These are phyloP conservation scores for Apiospora sp. DNA, from an alignment of 2,329 filamentous ascomycete species.

Conservation along the genomic window DNA sequence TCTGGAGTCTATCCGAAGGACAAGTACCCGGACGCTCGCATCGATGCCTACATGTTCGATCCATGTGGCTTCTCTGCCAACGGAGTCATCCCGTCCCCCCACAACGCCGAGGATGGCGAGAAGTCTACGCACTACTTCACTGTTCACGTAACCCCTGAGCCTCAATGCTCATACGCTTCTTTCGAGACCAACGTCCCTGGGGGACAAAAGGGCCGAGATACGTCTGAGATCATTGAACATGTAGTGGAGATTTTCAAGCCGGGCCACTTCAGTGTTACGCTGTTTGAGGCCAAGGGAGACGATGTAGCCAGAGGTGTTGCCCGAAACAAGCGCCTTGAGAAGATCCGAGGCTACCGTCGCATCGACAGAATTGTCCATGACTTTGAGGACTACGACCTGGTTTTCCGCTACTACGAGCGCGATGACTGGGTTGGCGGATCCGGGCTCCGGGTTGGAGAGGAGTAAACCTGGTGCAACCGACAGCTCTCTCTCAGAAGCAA, in stretches of 20 bases:
- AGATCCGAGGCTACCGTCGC: slow-evolving; percentile 84
- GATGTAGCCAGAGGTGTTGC: slow-evolving; percentile 38
- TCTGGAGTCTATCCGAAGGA: slow-evolving; percentile 86
- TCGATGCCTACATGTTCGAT: slow-evolving; percentile 95
- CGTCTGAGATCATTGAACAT: slow-evolving; percentile 89
- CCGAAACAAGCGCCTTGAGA: slow-evolving; percentile 69
- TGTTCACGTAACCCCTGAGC: slow-evolving; percentile 96
- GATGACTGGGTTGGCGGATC: slow-evolving; percentile 74
- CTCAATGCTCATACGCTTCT: slow-evolving; percentile 95
- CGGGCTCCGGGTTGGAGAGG: slow-evolving; percentile 62
- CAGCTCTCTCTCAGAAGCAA: not conserved
- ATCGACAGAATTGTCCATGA: slow-evolving; percentile 97
- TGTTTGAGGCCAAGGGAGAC: slow-evolving; percentile 86
- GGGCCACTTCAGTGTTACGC: slow-evolving; percentile 94
- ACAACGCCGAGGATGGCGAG: slow-evolving; percentile 52
- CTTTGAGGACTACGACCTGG: slow-evolving; percentile 94
- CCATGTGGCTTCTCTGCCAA: slow-evolving; percentile 98
- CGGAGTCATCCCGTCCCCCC: slow-evolving; percentile 85
- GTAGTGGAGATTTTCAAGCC: slow-evolving; percentile 97
- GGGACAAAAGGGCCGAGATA: slow-evolving; percentile 85
- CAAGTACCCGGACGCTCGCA: slow-evolving; percentile 89
- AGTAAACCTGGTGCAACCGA: slow-evolving; percentile 34
- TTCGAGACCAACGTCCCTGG: slow-evolving; percentile 98
- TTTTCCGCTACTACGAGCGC: slow-evolving; percentile 96
- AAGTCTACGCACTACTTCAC: slow-evolving; percentile 90